phyloP scores from a whole-genome alignment of 2,329 filamentous ascomycete genomes.

The Plenodomus biglobosus region DNA sequence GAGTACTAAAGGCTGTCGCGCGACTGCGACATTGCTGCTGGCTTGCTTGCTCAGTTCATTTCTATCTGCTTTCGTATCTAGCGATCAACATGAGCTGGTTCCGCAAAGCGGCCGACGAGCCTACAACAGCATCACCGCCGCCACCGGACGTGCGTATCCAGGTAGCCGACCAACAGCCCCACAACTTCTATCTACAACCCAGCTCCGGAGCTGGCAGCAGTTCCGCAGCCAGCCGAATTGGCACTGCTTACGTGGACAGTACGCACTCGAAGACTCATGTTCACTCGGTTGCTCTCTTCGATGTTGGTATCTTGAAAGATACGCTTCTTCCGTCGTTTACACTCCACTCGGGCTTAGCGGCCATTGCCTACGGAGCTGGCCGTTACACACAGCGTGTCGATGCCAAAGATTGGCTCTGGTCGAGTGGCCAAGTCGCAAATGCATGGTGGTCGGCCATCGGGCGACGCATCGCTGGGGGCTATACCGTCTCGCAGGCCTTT shows the following conservation, averaged over 20 bases:
- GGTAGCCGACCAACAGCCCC: constrained; percentile 34
- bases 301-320: constrained; percentile 56
- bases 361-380: constrained; percentile 56
- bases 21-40: background rate
- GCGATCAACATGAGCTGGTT: constrained; percentile 22
- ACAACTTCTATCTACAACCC: constrained; percentile 36
- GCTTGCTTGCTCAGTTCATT: no score
- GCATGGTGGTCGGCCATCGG: constrained; percentile 64
- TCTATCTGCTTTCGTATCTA: no score
- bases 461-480: constrained; percentile 51
- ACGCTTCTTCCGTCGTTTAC: constrained; percentile 58
- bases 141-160: constrained; percentile 38
- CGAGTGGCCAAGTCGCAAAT: constrained; percentile 57
- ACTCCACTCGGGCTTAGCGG: constrained; percentile 55
- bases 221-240: constrained; percentile 5
- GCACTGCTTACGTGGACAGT: constrained; percentile 23
- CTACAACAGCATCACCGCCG: constrained; percentile 5
- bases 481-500: constrained; percentile 52
- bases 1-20: constrained; percentile 8
- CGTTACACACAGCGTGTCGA: constrained; percentile 58
- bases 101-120: constrained; percentile 20
- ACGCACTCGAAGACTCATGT: constrained; percentile 40
- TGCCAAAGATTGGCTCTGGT: constrained; percentile 64
- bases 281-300: constrained; percentile 36
- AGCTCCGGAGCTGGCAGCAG: constrained; percentile 20